Evolutionary conservation across 768 basidiomycete species (phyloP), one percentile per base, ranked within the genome.

Genomic region (Cystoderma amianthinum): DNA sequence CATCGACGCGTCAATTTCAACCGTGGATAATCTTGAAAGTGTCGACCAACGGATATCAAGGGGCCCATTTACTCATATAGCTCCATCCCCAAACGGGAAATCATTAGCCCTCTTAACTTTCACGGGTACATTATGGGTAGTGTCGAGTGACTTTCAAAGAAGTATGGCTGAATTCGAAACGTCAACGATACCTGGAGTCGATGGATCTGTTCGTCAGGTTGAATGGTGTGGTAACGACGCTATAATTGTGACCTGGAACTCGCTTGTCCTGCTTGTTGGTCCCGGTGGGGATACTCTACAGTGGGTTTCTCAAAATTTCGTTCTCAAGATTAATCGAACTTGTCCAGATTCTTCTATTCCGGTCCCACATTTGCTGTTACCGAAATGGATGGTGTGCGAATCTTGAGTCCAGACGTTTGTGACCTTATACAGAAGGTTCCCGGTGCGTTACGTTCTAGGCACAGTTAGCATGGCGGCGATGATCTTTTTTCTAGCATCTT

Each of bases 211-310:
- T 2, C 68, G 69, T 24, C 83, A 85, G 48, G 81, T 92, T 0
- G 86, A 85, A 53, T 99, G 96, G 96, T 97, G 93, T 58, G 94
- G 94, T 1, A 91, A 92, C 55, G 94, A 99, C 60, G 91, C 93
- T 0, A 85, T 98, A 34, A 69, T 92, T 2, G 72, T 96, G 13
- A 83, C 82, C 15, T 97, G 92, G 90, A 76, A 80, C 32, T 65
- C 73, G 15, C 62, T 83, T 21, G 85, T 81, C 0, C 65, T 92
- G 2, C 68, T 99, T 21, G 89, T 96, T n/a, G 93, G 95, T 4
- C 96, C 96, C 11, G 86, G 80, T 42, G 92, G 92, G 2, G 89
- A 94, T 51, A 82, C 78, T 0, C 64, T 97, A 17, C 77, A 78
- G 93, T 94, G 59, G 48, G 87, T 62, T 30, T 3, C 13, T 18